Evolutionary conservation across 1,284 basidiomycete species (phyloP).

Genomic region (Pyrrhoderma noxium): DNA sequence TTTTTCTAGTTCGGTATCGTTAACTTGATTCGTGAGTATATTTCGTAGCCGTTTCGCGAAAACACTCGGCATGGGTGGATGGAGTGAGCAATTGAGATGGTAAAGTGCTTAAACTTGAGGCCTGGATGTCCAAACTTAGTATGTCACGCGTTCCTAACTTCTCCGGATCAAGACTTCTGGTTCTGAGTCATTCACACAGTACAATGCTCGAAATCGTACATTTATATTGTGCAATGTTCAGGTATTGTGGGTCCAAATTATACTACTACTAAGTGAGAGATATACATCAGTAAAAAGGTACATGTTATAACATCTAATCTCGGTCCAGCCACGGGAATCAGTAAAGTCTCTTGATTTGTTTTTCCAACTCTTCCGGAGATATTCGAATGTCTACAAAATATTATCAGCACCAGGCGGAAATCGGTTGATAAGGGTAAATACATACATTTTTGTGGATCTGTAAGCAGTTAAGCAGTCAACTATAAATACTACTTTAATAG

Average conservation of each 20-base stretch:
- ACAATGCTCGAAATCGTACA: no score
- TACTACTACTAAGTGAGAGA: no score
- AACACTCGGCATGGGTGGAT: background rate
- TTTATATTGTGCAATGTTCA: no score
- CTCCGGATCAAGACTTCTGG: no score
- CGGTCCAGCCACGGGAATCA: background rate
- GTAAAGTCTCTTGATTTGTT: slow-evolving; percentile 43
- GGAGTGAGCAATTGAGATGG: background rate
- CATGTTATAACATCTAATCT: no score
- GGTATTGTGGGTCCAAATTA: no score
- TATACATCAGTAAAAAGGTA: no score
- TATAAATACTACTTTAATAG: slow-evolving; percentile 1
- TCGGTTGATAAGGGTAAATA: slow-evolving; percentile 16
- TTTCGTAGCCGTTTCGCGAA: slow-evolving; percentile 12
- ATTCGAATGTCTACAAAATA: slow-evolving; percentile 62
- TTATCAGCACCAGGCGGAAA: slow-evolving; percentile 13
- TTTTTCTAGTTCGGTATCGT: slow-evolving; percentile 20
- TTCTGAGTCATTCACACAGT: no score
- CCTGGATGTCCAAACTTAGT: no score
- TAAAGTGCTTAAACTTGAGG: background rate
- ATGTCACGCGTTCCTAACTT: no score
- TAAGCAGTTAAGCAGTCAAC: background rate
- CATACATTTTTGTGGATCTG: slow-evolving; percentile 78
- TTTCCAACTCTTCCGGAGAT: slow-evolving; percentile 66
- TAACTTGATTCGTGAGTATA: background rate